Base-by-base conservation (phyloP, 495 filamentous ascomycete genomes). In the Trichoderma asperelloides region DNA sequence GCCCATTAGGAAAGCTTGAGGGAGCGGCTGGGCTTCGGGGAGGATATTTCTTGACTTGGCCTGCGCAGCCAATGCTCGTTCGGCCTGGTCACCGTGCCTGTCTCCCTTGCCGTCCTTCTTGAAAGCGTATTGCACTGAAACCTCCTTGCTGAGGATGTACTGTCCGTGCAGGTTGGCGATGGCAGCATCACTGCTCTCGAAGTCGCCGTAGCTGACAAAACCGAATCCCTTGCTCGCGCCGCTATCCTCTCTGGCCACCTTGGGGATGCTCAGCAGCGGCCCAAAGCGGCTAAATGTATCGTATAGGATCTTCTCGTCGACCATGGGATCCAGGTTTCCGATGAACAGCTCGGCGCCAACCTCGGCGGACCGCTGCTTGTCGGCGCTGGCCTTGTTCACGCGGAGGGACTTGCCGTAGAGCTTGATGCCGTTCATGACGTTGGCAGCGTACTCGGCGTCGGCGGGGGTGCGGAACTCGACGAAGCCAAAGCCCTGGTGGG, bases 21-120 rank as follows among this genome's bases (percentile, higher is more conserved):
- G 81, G 73, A 92, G 86, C n/a, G 81, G 78, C 28, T 85, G 90
- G 7, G 83, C 80, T 65, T 89, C 87, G 47, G 88, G 90, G 23
- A 87, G 83, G 65, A 98, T 91, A 71, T 96, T 96, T 78, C 98
- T 92, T 75, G 93, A 93, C 74, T 93, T 91, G 65, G 93, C 95
- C 75, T 97, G 92, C 49, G 90, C 88, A 57, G 95, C 96, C 64
- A 98, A 83, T 85, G 89, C 92, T 70, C 95, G 85, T 78, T 98
- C 95, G 40, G 96, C 95, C 73, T 93, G 82, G 72, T 98, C 95
- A 68, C 95, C 95, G 74, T 98, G 95, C 33, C 96, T 84, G 79
- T 98, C 95, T 68, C 94, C 93, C 78, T 97, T 96, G 55, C 96
- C 95, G 73, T 98, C 96, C 77, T 98, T 98, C 84, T 98, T 98